phyloP scores from a whole-genome alignment of 2,329 filamentous ascomycete genomes.

The Aspergillus neoniger region DNA sequence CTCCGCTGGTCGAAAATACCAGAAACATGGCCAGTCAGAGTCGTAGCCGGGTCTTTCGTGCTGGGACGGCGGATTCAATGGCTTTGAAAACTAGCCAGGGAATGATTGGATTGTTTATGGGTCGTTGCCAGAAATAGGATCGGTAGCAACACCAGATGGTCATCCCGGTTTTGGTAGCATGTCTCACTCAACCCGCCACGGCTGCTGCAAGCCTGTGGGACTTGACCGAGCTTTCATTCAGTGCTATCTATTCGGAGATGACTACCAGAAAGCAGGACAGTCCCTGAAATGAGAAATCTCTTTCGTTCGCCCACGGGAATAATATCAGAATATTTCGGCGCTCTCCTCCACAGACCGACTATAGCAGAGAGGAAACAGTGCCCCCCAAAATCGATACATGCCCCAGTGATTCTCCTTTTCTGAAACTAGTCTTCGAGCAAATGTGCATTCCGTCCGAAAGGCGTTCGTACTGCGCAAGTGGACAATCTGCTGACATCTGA shows the following conservation, averaged over 20 bases:
- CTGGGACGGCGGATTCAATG: constrained; percentile 10
- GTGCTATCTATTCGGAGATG: constrained; percentile 7
- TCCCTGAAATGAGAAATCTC: constrained; percentile 1
- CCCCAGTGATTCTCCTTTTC: constrained; percentile 25
- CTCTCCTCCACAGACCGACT: constrained; percentile 33
- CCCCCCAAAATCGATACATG: constrained; percentile 34
- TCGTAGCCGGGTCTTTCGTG: neutral
- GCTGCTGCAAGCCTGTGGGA: constrained; percentile 3
- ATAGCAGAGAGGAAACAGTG: constrained; percentile 38
- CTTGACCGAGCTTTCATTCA: constrained; percentile 4
- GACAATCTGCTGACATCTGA: constrained; percentile 26
- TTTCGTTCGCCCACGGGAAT: neutral
- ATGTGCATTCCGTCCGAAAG: constrained; percentile 30
- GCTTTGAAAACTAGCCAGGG: constrained; percentile 10
- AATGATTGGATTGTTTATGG: constrained; percentile 7
- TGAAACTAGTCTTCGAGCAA: constrained; percentile 36
- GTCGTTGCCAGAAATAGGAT: constrained; percentile 13
- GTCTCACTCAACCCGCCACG: constrained; percentile 11
- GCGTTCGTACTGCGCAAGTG: constrained; percentile 34
- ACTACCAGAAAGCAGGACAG: neutral
- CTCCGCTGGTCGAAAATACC: constrained; percentile 14
- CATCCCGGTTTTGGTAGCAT: constrained; percentile 10
- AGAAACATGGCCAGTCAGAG: constrained; percentile 24
- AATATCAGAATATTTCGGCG: constrained; percentile 25
- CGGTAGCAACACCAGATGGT: constrained; percentile 10